phyloP scores from a whole-genome alignment of 2,329 filamentous ascomycete genomes.

The Pseudocercospora fijiensis region DNA sequence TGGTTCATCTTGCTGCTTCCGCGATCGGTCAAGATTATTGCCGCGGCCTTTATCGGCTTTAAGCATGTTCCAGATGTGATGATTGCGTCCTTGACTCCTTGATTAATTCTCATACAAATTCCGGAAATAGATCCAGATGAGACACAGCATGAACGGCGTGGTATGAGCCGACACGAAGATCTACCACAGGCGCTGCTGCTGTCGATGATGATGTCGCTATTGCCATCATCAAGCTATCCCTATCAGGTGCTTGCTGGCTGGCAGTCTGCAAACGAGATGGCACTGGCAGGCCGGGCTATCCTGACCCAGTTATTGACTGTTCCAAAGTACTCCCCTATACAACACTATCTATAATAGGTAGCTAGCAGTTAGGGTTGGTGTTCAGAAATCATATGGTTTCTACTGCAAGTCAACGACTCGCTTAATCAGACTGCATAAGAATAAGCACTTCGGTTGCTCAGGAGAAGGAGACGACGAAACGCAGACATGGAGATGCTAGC shows the following conservation, averaged over 20 bases:
- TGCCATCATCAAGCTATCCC: neutral
- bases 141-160: neutral
- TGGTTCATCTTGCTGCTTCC: neutral
- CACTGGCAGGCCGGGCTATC: too few species aligned
- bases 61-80: neutral
- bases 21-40: constrained; percentile 1
- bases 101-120: neutral
- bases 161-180: neutral
- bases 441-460: neutral
- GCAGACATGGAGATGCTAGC: neutral
- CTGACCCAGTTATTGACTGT: too few species aligned
- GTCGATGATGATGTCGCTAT: neutral
- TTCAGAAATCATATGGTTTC: too few species aligned
- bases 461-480: neutral
- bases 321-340: too few species aligned
- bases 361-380: too few species aligned
- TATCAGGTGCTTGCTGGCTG: neutral
- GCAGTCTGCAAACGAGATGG: too few species aligned
- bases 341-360: too few species aligned
- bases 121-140: neutral
- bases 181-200: neutral
- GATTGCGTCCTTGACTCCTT: neutral
- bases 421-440: too few species aligned
- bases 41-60: neutral
- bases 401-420: too few species aligned